phyloP scores from a whole-genome alignment of 257 asterid species.

The Solanum medicagineum region DNA sequence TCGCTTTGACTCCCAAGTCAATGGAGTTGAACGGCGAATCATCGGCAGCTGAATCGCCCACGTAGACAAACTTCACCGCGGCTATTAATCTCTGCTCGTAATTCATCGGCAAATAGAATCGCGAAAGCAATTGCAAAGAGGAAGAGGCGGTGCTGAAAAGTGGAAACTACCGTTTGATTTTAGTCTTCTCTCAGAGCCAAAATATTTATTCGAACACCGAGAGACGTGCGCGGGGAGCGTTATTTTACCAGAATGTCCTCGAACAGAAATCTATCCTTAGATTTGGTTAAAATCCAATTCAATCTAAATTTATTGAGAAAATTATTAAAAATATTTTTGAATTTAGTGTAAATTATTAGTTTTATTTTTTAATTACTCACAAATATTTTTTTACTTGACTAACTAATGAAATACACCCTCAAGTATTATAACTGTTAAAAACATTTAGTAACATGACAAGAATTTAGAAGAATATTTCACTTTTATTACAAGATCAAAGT shows the following conservation, averaged over 20 bases:
- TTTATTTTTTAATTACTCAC: no score
- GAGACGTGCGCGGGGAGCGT: background rate
- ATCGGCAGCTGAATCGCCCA: constrained; percentile 28
- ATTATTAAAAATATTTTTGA: no score
- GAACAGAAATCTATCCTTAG: no score
- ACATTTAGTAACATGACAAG: no score
- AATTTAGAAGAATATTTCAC: no score
- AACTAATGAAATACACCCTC: no score
- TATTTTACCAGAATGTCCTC: background rate
- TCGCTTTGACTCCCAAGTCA: constrained; percentile 44
- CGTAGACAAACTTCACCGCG: constrained; percentile 66
- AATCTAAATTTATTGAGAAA: no score
- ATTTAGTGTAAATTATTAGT: no score
- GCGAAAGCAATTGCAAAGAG: background rate
- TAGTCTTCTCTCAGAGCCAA: background rate
- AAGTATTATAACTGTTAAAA: no score
- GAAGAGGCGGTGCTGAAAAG: background rate
- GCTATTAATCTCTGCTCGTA: constrained; percentile 55
- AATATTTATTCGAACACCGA: background rate
- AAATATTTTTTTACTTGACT: no score
- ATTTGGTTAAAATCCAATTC: no score
- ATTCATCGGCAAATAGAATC: constrained; percentile 30
- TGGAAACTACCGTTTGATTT: background rate
- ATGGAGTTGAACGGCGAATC: constrained; percentile 12
- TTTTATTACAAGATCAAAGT: no score